Evolutionary conservation across 176 grass and related monocot genomes (phyloP), one percentile per base, ranked within the genome.

Genomic region (Rhynchospora pubera): DNA sequence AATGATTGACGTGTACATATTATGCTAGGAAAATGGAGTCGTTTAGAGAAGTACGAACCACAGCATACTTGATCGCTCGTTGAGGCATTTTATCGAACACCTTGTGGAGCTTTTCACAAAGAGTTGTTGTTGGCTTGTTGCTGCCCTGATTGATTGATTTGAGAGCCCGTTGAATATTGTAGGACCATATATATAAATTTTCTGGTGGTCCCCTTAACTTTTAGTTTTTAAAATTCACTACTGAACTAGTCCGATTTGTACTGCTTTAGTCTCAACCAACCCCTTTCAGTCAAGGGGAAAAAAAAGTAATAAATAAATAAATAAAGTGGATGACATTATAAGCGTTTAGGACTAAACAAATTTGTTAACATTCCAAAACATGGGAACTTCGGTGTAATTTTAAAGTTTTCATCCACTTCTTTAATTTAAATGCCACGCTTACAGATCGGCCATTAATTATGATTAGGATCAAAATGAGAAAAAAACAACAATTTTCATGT

Each of bases 1-100:
- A 28, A 80, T 80, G 62, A 13, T 43, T 32, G 24, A 5, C 1
- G 51, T 12, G 12, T 23, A 80, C 9, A 21, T 62, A 45, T 39
- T 11, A 39, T 39, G 4, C 52, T 42, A 42, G 39, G 30, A 80
- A 46, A 80, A 18, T 30, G n/a, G n/a, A n/a, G n/a, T 46, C 43
- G 10, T 34, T 46, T n/a, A 23, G 19, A 42, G 16, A 11, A 62
- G 13, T 11, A 80, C 77, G 0, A 8, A 80, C 77, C 77, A 80
- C 5, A 4, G 77, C 77, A 62, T 62, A 80, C 57, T 62, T 80
- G 56, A 80, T 80, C 19, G 16, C n/a, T 62, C 57, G 55, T 80
- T 62, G 77, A 80, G 77, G 9, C 77, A 80, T 80, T 80, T 80
- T 80, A 42, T 23, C 77, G 12, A 80, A 62, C 77, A 80, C 6